Evolutionary conservation across 148 eudicot species (phyloP).

Genomic region (Rhododendron simsii): DNA sequence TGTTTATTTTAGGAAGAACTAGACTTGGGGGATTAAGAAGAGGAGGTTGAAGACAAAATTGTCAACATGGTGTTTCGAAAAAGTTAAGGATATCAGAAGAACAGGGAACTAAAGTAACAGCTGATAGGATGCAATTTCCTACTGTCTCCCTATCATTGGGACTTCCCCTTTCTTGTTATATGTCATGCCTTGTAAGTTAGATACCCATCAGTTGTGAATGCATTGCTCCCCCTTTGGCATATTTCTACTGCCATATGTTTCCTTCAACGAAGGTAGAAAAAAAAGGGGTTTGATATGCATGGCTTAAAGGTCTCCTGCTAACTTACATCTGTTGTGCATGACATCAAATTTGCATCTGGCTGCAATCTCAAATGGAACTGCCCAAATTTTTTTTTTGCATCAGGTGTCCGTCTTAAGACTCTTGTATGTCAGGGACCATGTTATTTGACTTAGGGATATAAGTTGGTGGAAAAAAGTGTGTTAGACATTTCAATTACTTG

Average conservation of each 20-base stretch:
- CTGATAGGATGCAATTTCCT: neutral
- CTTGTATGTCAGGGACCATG: neutral
- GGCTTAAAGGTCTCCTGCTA: neutral
- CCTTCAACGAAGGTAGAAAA: neutral
- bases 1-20: neutral
- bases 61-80: neutral
- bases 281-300: neutral
- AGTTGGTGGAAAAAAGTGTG: neutral
- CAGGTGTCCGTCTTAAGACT: neutral
- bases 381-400: neutral
- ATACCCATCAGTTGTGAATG: neutral
- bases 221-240: constrained; percentile 4
- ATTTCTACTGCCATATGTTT: neutral
- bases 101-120: neutral
- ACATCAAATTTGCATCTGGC: neutral
- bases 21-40: neutral
- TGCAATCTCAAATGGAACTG: neutral
- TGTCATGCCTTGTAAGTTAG: neutral
- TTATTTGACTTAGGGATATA: neutral
- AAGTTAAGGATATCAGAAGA: neutral
- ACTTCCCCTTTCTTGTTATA: neutral
- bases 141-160: neutral
- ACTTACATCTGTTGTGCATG: neutral
- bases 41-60: neutral
- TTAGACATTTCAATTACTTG: neutral